Base-by-base conservation (phyloP, 305 asterid genomes). In the Fraxinus albicans region DNA sequence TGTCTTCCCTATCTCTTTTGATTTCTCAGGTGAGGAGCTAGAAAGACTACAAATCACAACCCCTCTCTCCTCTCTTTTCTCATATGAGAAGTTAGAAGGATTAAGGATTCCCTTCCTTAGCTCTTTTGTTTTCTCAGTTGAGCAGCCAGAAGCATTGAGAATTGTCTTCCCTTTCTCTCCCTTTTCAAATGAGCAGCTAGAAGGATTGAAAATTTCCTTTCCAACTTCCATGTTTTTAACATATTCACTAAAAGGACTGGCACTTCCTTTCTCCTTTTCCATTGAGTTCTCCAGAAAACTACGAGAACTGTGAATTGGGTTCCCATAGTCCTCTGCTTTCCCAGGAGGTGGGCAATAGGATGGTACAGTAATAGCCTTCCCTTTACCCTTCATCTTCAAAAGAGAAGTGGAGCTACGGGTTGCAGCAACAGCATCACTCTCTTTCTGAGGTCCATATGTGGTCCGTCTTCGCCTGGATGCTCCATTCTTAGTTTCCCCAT, bases 281-380 rank as follows among this genome's bases (percentile, higher is more conserved):
- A 33, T 72, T 33, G 76, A 8, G 15, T 33, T 31, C 44, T 69
- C 42, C 25, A 72, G 25, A 2, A 36, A 27, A 72, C 27, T 33
- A 72, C 44, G 17, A 31, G 76, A 33, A 72, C 76, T 2, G 12
- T 21, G 25, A 33, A 72, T 33, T 72, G 76, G 25, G 27, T 83
- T 80, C 6, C 23, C 85, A 76, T 75, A 79, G 34, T 83, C 84
- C 75, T 80, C 81, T 12, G 21, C 65, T 80, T 82, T 84, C 78
- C 70, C 82, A 76, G 78, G 58, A 77, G 81, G 50, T 31, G 84
- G 77, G 38, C 82, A 81, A 80, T 73, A 82, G 55, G 63, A 55
- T 47, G 84, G 85, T 76, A 73, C 55, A 35, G 79, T 86, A 85
- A 79, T 84, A n/a, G 77, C 86, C 87, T 85, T 85, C 86, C 79